Evolutionary conservation across 2,329 filamentous ascomycete species (phyloP).

Genomic region (Fusarium sp.): DNA sequence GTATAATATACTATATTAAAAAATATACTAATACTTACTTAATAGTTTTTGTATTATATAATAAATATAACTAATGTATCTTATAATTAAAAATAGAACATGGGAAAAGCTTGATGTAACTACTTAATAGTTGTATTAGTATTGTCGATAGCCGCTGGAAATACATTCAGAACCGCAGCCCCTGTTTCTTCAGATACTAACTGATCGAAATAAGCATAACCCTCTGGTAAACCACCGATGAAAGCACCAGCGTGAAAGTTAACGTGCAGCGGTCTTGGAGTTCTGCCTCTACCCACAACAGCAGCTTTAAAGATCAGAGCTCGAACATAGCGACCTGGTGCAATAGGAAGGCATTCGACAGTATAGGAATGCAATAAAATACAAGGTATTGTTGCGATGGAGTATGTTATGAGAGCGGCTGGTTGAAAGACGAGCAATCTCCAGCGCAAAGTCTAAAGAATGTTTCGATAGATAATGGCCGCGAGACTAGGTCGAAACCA

Average conservation of each 20-base stretch:
- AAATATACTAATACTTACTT: background rate
- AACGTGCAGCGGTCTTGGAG: conserved; percentile 55
- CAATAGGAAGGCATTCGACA: conserved; percentile 49
- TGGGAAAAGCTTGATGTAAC: too few relatives aligned
- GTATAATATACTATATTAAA: too few relatives aligned
- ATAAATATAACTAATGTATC: too few relatives aligned
- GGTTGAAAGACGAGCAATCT: conserved; percentile 57
- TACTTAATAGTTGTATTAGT: conserved; percentile 56
- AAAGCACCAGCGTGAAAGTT: conserved; percentile 58
- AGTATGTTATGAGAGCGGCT: conserved; percentile 51
- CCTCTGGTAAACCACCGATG: conserved; percentile 56
- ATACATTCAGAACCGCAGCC: conserved; percentile 60
- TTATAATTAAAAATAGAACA: too few relatives aligned
- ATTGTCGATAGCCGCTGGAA: conserved; percentile 61
- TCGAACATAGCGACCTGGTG: conserved; percentile 41
- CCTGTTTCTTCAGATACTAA: conserved; percentile 52
- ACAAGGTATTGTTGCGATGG: conserved; percentile 51
- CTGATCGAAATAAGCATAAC: conserved; percentile 49
- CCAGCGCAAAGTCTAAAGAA: conserved; percentile 56
- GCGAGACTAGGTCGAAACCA: conserved; percentile 47
- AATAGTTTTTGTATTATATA: background rate
- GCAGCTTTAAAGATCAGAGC: conserved; percentile 50
- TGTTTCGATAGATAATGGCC: conserved; percentile 49
- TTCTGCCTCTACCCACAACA: conserved; percentile 20
- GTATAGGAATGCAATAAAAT: conserved; percentile 51